Evolutionary conservation across 768 basidiomycete species (phyloP), one percentile per base, ranked within the genome.

Genomic region (Fomitopsis pulvina): DNA sequence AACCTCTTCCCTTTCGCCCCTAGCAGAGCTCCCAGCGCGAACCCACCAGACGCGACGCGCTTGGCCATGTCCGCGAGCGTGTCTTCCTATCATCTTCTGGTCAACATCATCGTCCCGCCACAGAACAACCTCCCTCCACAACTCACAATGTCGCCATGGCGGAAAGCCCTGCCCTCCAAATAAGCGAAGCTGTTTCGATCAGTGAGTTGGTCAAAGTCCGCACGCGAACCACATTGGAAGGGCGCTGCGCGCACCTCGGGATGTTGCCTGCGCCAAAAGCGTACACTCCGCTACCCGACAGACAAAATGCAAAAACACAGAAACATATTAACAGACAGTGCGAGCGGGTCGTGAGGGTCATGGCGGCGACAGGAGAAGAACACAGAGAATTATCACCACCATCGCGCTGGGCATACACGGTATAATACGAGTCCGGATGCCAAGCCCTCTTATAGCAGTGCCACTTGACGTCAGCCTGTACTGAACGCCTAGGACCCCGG

Each of bases 191-290:
- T 86, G 53, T 8, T 21, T 41, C 11, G 20, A 40, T 3, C n/a
- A 39, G 8, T 44, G 38, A 41, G 18, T 11, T 4, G 43, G 34
- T 24, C 20, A 32, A 53, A 7, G 37, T 46, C 50, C 39, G 26
- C 42, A 21, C 16, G 20, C 41, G 21, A 30, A 22, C 30, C 29
- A 50, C 50, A 54, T 51, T 30, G 29, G 41, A 65, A 74, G 58
- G 64, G 84, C 73, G 77, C 78, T 30, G 41, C 29, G 39, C 51
- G 46, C 38, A 61, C 64, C 63, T 59, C 10, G 90, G 90, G 58
- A 94, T 92, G 60, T 93, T 92, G 34, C 91, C 91, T 46, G 85
- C 84, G n/a, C 83, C 85, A 54, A 87, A 89, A 5, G 84, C 86
- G 60, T 80, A 74, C 14, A 85, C 83, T 50, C 78, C 76, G 68